Conservation (phyloP, 495 filamentous ascomycete genomes). For the Hypomontagnella monticulosa region DNA sequence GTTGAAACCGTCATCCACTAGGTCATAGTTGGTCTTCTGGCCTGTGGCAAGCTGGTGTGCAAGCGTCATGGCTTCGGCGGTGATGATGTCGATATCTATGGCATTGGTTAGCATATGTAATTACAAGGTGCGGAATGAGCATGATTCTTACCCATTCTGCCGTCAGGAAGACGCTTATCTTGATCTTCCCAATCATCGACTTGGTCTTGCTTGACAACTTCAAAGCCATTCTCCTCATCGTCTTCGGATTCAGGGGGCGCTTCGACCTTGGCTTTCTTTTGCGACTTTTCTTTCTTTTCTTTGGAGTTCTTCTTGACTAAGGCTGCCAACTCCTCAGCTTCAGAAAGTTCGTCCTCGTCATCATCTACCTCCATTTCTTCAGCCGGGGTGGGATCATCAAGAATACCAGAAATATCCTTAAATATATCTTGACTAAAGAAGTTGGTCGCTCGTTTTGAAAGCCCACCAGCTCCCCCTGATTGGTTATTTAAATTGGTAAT, state of each 20-base stretch:
- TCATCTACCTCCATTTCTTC: slow-evolving; percentile 62
- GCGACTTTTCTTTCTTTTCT: slow-evolving; percentile 36
- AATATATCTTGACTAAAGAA: slow-evolving; percentile 99
- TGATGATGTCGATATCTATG: slow-evolving; percentile 95
- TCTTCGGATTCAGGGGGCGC: slow-evolving; percentile 52
- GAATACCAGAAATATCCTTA: slow-evolving; percentile 73
- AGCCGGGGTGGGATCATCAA: slow-evolving; percentile 56
- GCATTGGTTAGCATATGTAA: slow-evolving; percentile 44
- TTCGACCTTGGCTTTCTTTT: slow-evolving; percentile 40
- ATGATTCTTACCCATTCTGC: slow-evolving; percentile 68
- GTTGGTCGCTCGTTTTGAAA: slow-evolving; percentile 82
- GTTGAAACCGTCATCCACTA: slow-evolving; percentile 93
- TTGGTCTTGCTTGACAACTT: slow-evolving; percentile 63
- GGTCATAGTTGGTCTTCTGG: slow-evolving; percentile 76
- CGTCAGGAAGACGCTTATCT: slow-evolving; percentile 72
- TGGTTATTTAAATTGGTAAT: slow-evolving; percentile 62
- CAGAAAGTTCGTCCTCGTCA: slow-evolving; percentile 39
- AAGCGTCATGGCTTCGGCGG: slow-evolving; percentile 98
- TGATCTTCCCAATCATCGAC: slow-evolving; percentile 74
- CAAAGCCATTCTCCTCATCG: slow-evolving; percentile 58
- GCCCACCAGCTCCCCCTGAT: slow-evolving; percentile 57
- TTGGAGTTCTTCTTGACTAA: slow-evolving; percentile 26
- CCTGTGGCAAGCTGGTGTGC: slow-evolving; percentile 91
- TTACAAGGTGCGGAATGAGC: background rate
- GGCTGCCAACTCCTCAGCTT: slow-evolving; percentile 20